These are phyloP conservation scores for Mesotaenium endlicherianum DNA, from an alignment of 139 green algal species.

Conservation along the genomic window DNA sequence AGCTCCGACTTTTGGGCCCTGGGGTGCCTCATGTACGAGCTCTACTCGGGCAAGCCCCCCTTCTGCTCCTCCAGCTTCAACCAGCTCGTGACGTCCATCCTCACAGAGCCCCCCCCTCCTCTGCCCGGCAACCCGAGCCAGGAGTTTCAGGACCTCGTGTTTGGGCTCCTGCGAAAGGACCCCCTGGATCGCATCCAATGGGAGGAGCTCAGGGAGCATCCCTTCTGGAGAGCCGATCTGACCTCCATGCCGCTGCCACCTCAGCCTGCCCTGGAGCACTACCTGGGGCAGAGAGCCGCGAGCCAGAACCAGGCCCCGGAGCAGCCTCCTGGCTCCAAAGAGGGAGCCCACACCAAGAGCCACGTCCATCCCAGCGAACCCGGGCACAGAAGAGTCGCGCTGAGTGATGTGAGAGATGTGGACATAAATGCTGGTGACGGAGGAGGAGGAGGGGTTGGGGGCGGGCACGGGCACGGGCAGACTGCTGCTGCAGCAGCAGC, in stretches of 20 bases:
- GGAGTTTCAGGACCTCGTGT: slow-evolving; percentile 75
- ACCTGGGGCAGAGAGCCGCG: slow-evolving; percentile 55
- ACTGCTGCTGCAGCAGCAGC: not conserved
- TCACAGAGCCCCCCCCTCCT: slow-evolving; percentile 44
- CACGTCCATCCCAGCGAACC: too few species aligned
- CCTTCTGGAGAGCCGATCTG: slow-evolving; percentile 50
- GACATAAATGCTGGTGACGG: slow-evolving; percentile 10
- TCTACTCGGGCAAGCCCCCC: slow-evolving; percentile 74
- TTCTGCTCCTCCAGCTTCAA: slow-evolving; percentile 79
- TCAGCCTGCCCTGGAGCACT: slow-evolving; percentile 72
- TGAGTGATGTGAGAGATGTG: not conserved
- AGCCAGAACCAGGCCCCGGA: not conserved
- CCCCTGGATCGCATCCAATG: slow-evolving; percentile 58
- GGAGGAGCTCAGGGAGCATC: slow-evolving; percentile 54
- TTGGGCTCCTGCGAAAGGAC: slow-evolving; percentile 79
- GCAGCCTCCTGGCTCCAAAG: not conserved
- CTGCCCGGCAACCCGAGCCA: slow-evolving; percentile 31
- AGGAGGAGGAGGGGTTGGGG: not conserved
- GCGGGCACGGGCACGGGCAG: not conserved
- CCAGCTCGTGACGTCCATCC: slow-evolving; percentile 65
- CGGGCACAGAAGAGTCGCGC: not conserved
- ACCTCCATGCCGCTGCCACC: slow-evolving; percentile 52
- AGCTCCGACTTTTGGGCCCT: slow-evolving; percentile 87
- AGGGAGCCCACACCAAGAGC: not conserved
- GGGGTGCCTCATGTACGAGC: slow-evolving; percentile 93